These are phyloP conservation scores for Teratosphaeria gauchensis DNA, from an alignment of 2,329 filamentous ascomycete species.

Conservation along the genomic window DNA sequence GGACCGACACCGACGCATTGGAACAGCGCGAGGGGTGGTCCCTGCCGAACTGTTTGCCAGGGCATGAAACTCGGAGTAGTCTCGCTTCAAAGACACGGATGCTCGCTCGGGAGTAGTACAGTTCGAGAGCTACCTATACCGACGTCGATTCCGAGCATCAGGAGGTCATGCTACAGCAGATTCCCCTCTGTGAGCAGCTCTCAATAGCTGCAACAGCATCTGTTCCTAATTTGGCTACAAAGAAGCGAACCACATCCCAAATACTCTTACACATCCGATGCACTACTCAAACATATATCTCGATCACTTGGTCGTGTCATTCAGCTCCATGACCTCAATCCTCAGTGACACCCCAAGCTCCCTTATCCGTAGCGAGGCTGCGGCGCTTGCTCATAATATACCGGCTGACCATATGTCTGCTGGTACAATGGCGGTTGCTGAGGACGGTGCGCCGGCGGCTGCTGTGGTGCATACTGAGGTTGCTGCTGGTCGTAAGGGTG, in stretches of 20 bases:
- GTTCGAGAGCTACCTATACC: background rate
- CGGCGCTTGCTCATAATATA: background rate
- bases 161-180: background rate
- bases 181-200: too few species aligned
- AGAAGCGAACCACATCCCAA: background rate
- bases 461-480: constrained; percentile 1
- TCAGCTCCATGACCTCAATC: background rate
- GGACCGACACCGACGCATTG: background rate
- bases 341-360: too few species aligned
- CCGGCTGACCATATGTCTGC: background rate
- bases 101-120: background rate
- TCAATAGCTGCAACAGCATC: background rate
- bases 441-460: background rate
- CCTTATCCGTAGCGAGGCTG: background rate
- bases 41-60: background rate
- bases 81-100: background rate
- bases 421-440: background rate
- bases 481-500: constrained; percentile 20
- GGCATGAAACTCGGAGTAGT: background rate
- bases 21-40: background rate
- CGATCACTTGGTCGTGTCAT: background rate
- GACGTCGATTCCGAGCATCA: background rate
- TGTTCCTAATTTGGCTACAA: background rate
- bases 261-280: background rate
- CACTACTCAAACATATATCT: background rate